Base-by-base conservation (phyloP, 441 rosid genomes). In the Flueggea neowawraea region DNA sequence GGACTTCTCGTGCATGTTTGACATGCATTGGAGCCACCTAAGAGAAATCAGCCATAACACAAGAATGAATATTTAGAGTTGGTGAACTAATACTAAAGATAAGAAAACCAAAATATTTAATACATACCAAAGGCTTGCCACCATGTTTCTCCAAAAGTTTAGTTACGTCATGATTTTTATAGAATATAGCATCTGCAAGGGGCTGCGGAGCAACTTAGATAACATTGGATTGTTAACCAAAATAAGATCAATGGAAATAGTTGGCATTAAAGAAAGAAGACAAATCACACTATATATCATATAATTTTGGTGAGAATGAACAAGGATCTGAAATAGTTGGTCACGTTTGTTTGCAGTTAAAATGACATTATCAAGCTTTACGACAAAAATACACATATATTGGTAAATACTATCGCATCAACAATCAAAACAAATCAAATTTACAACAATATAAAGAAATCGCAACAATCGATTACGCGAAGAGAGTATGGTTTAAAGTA, bases 21-120 rank as follows among this genome's bases (percentile, higher is more conserved):
- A 94, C 98, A 3, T 88, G 95, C 98, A 94, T 94, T 47, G 98
- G 97, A 68, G 95, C 95, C 88, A 75, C 71, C 98, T 86, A 69
- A 33, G 58, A 3, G 14, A 62, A 16, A 61, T 33, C 41, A 33
- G 55, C 52, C 52, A 52, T 50, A 52, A 58, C 59, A 16, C 6
- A 16, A 16, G 15, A 0, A 9, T n/a, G 6, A 5, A 31, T 31
- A 53, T 5, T 22, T 31, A 33, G 11, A 17, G 66, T 41, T n/a
- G 12, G 32, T 14, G 31, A 31, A 28, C 32, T 14, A 54, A 54
- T 22, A 31, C 13, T 55, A 14, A 41, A 31, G 22, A 11, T 13
- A 10, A 55, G 15, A 10, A 64, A 43, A 15, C 17, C 16, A 22
- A 43, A 32, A 55, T 58, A 28, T 31, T 32, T 56, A 57, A 72